Base-by-base conservation (phyloP, 208 protist species). In the Crithidia expoeki region DNA sequence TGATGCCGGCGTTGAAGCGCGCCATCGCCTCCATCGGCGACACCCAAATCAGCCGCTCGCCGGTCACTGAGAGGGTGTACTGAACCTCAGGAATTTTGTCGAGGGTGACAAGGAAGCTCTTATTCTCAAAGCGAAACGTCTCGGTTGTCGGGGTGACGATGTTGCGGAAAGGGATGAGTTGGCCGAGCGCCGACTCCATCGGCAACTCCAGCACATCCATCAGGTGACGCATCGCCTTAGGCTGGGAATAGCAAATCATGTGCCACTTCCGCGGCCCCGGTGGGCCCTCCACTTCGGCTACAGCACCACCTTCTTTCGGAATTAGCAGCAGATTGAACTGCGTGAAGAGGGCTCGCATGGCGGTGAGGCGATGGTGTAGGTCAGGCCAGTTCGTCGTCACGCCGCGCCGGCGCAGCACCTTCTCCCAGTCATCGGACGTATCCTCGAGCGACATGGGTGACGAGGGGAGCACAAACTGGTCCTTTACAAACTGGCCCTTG, bases 1-100 rank as follows among this genome's bases (percentile, higher is more conserved):
- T 93, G 51, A 96, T 92, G 34, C 91, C 91, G 36, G 91, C 86
- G 72, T 96, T 94, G 60, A 93, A 94, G 40, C 91, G 86, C n/a
- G 91, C 91, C 38, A 96, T 84, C 46, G 88, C 91, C 76, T 96
- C 91, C 84, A 90, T 91, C 49, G 91, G 91, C n/a, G 88, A 94
- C 33, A 94, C 91, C 91, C 91, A 96, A 49, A 92, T 85, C 32
- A 96, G 79, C 67, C 84, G 60, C 67, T 96, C 91, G 11, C 88
- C 86, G 9, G 80, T 53, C 23, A 81, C 86, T 57, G 81, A 83
- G 72, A 96, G 76, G 0, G 91, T 94, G 73, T 86, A 92, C 40
- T 81, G 72, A 17, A 96, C 91, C 47, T 93, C 86, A 4, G 86
- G 86, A 14, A 96, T 67, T 50, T 94, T 94, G 25, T 96, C 80